Base-by-base conservation (phyloP, 257 asterid genomes). In the Orobanche coerulescens region DNA sequence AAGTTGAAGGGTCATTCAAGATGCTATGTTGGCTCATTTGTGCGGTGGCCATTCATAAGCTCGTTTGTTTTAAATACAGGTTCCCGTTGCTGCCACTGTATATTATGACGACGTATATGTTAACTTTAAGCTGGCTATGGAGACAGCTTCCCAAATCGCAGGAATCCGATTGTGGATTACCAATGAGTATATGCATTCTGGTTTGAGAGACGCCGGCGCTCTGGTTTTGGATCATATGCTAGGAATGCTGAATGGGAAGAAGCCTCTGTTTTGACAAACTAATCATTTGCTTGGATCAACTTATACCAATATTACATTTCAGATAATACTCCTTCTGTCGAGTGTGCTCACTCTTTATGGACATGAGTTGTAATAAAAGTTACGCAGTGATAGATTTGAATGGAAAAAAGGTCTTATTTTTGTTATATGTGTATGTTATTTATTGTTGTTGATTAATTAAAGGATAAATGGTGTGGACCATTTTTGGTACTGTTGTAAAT, bases 151-250 rank as follows among this genome's bases (percentile, higher is more conserved):
- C 20, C 77, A 81, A 62, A 86, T 92, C 42, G 80, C 74, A 18
- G 98, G 95, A 61, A 81, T 86, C 36, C 75, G 97, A 77, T 67
- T 78, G 51, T 92, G 97, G 97, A 78, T 92, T 61, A 92, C 98
- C 1, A 92, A 92, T 33, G 96, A 92, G 62, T 92, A 82, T 58
- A 88, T 88, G 97, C 98, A 92, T 74, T 92, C 98, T 62, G 98
- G 97, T 23, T 55, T 92, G 75, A 75, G 97, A 77, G 98, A 92
- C 33, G 90, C 80, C 6, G 95, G 95, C 0, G 78, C 79, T 11
- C 82, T 47, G 10, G 94, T 92, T 39, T 72, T 92, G 76, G 94
- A 81, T 73, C 90, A 78, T 67, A 72, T 92, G 71, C 73, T 84
- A 1, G 95, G 89, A 31, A 71, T 92, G 94, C 78, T 92, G 59